phyloP scores from a whole-genome alignment of 2,329 filamentous ascomycete species.

The Rachicladosporium sp. region DNA sequence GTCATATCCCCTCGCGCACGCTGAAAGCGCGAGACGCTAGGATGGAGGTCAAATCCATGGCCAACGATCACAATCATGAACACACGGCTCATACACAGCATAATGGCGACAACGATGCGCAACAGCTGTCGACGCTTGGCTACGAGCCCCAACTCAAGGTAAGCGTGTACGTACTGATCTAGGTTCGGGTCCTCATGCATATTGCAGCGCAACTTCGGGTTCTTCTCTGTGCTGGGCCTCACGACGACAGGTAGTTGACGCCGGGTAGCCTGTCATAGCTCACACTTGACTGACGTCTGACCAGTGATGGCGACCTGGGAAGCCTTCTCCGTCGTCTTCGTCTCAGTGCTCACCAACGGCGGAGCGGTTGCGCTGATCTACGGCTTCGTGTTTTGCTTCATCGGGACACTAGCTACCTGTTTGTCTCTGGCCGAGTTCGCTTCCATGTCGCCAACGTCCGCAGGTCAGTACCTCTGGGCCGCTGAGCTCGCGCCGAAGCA shows the following conservation, averaged over 20 bases:
- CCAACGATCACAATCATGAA: no score
- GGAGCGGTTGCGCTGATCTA: conserved; percentile 17
- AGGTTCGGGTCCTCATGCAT: not conserved
- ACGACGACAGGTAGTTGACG: not conserved
- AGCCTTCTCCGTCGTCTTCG: not conserved
- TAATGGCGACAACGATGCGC: no score
- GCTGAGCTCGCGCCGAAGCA: conserved; percentile 9
- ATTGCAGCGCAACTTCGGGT: conserved; percentile 5
- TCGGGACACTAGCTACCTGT: conserved; percentile 18
- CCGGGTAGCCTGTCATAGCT: no score
- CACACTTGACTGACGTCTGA: not conserved
- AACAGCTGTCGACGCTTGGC: conserved; percentile 2
- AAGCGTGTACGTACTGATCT: not conserved
- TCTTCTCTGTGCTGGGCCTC: conserved; percentile 6
- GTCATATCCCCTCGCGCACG: no score
- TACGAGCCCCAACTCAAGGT: conserved; percentile 5
- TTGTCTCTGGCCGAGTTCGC: conserved; percentile 21
- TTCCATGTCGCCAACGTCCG: conserved; percentile 15
- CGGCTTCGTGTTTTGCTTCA: conserved; percentile 16
- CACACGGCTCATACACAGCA: no score
- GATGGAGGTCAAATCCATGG: no score
- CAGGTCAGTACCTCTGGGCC: conserved; percentile 7
- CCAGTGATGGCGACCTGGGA: conserved; percentile 8
- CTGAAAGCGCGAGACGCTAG: no score
- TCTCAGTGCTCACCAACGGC: conserved; percentile 21